Percentiles rank a stretch among this genome's conserved stretches.
Conservation (phyloP, 352 stramenopile genomes). For the Globisporangium spiculum region DNA sequence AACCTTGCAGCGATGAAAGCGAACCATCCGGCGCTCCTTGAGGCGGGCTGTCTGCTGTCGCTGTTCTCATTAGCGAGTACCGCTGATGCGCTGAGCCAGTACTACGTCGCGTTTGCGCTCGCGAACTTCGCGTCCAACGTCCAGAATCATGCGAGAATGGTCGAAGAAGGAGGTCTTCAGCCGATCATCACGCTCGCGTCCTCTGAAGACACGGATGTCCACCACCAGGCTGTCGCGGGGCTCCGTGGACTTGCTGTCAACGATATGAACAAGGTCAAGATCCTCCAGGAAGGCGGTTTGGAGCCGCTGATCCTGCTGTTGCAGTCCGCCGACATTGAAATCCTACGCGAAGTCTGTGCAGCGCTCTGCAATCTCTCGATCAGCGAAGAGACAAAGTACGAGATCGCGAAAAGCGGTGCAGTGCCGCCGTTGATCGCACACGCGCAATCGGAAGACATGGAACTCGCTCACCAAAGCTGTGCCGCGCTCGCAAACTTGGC, state of each 20-base stretch:
- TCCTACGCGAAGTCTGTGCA: constrained; percentile 92
- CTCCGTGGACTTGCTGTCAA: constrained; percentile 91
- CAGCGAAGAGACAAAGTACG: constrained; percentile 96
- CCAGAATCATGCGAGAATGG: constrained; percentile 91
- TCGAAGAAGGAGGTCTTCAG: constrained; percentile 95
- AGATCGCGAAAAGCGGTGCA: constrained; percentile 93
- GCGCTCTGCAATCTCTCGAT: constrained; percentile 95
- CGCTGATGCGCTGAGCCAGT: constrained; percentile 91
- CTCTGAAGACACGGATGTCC: constrained; percentile 90
- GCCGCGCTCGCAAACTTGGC: constrained; percentile 94
- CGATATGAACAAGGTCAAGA: constrained; percentile 94
- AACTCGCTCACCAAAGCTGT: constrained; percentile 87
- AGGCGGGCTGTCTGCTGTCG: constrained; percentile 88
- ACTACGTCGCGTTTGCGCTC: constrained; percentile 94
- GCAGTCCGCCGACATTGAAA: constrained; percentile 89
- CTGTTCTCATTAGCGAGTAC: constrained; percentile 94
- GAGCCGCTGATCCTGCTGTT: constrained; percentile 92
- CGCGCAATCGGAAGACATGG: constrained; percentile 92
- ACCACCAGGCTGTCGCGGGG: constrained; percentile 93
- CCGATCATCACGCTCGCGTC: constrained; percentile 93
- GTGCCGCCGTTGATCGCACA: constrained; percentile 89
- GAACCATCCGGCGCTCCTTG: constrained; percentile 92
- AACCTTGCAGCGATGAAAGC: constrained; percentile 95
- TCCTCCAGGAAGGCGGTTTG: constrained; percentile 95
- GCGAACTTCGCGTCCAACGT: constrained; percentile 94